phyloP scores from a whole-genome alignment of 2,329 filamentous ascomycete species.

The Onygena corvina region DNA sequence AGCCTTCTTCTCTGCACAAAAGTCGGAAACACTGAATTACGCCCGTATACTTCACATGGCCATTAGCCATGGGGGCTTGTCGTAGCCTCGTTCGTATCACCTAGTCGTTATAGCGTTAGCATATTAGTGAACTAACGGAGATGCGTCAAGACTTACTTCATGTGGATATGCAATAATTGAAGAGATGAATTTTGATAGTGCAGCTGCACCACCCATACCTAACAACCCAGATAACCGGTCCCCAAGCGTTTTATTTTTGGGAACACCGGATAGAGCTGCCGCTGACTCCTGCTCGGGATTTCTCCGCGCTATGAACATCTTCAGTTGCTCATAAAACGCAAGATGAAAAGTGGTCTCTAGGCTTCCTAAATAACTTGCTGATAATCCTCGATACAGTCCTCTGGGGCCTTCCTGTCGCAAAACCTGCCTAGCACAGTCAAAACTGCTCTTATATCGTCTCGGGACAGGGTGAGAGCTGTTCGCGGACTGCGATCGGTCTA shows the following conservation, averaged over 20 bases:
- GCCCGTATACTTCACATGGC: conserved; percentile 71
- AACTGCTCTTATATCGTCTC: conserved; percentile 65
- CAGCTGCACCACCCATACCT: conserved; percentile 50
- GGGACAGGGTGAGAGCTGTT: conserved; percentile 36
- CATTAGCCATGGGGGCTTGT: conserved; percentile 68
- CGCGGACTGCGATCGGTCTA: conserved; percentile 71
- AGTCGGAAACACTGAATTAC: conserved; percentile 77
- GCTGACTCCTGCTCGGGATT: conserved; percentile 50
- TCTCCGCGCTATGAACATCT: conserved; percentile 53
- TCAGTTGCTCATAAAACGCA: conserved; percentile 89
- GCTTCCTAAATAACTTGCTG: conserved; percentile 80
- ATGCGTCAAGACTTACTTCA: conserved; percentile 48
- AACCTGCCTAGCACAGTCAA: conserved; percentile 75
- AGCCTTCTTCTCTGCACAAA: conserved; percentile 77
- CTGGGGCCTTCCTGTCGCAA: conserved; percentile 65
- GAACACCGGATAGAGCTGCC: not conserved
- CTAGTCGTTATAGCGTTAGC: conserved; percentile 20
- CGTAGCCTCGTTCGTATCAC: conserved; percentile 64
- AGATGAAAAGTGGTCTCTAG: conserved; percentile 84
- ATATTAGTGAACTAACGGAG: not conserved
- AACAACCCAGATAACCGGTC: not conserved
- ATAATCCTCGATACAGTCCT: conserved; percentile 80
- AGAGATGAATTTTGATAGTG: conserved; percentile 66
- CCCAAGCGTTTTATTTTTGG: not conserved
- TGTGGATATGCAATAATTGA: conserved; percentile 81